Evolutionary conservation across 352 stramenopile species (phyloP).

Genomic region (Globisporangium megalacanthum): DNA sequence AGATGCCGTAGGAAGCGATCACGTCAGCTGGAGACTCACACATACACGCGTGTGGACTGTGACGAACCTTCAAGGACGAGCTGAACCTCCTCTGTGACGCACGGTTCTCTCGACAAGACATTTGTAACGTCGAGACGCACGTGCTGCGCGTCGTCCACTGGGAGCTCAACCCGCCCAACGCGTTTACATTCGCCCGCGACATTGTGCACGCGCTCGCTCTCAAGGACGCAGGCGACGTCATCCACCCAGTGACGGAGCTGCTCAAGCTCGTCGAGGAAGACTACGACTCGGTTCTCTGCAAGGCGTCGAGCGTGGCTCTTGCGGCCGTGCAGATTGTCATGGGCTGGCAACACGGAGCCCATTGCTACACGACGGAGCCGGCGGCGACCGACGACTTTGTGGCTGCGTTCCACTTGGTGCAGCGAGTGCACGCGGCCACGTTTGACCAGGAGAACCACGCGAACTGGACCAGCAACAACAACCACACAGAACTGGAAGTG

Average conservation of each 20-base stretch:
- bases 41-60: background rate
- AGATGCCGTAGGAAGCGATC: background rate
- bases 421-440: slow-evolving; percentile 21
- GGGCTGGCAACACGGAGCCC: slow-evolving; percentile 17
- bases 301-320: slow-evolving; percentile 37
- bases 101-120: slow-evolving; percentile 63
- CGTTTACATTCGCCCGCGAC: slow-evolving; percentile 60
- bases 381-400: slow-evolving; percentile 23
- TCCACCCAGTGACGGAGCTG: slow-evolving; percentile 10
- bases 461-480: too few relatives aligned
- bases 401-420: slow-evolving; percentile 31
- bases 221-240: slow-evolving; percentile 20
- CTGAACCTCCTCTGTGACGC: slow-evolving; percentile 69
- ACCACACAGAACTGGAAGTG: background rate
- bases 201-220: slow-evolving; percentile 40
- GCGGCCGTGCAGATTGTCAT: slow-evolving; percentile 40
- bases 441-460: slow-evolving; percentile 1
- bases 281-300: slow-evolving; percentile 24
- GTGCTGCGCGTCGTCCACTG: slow-evolving; percentile 52
- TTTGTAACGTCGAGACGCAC: slow-evolving; percentile 48
- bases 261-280: slow-evolving; percentile 14
- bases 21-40: background rate
- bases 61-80: slow-evolving; percentile 27
- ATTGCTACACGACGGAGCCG: slow-evolving; percentile 12
- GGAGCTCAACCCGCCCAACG: slow-evolving; percentile 61